These are phyloP conservation scores for Citrus maxima DNA, from an alignment of 345 rosid species.

Conservation along the genomic window DNA sequence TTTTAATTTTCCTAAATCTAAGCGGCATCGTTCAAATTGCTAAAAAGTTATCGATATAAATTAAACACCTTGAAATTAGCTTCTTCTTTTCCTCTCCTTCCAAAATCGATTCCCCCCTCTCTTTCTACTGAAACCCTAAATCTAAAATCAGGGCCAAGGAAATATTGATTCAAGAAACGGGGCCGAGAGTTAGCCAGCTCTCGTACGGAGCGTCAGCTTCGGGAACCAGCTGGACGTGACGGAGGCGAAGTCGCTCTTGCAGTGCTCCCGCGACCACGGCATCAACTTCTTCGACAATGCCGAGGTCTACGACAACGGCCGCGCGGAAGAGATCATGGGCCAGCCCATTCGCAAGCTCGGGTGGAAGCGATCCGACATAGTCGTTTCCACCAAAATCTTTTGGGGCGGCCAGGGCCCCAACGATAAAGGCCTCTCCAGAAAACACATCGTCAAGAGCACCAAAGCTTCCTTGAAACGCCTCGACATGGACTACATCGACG, in stretches of 20 bases:
- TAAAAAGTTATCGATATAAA: no score
- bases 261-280: conserved; percentile 86
- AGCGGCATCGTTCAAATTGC: no score
- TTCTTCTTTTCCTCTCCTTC: no score
- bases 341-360: conserved; percentile 97
- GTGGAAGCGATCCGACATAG: conserved; percentile 91
- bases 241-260: conserved; percentile 87
- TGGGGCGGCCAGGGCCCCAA: conserved; percentile 99
- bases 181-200: conserved; percentile 91
- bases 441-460: conserved; percentile 91
- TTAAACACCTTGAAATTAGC: no score
- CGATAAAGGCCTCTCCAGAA: conserved; percentile 85
- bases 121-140: no score
- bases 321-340: conserved; percentile 99
- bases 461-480: conserved; percentile 88
- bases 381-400: conserved; percentile 92
- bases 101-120: no score
- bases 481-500: conserved; percentile 73
- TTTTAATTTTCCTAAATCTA: no score
- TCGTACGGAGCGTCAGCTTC: conserved; percentile 81
- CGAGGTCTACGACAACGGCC: conserved; percentile 93
- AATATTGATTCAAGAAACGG: conserved; percentile 24
- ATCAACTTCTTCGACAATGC: conserved; percentile 99
- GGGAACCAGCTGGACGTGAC: conserved; percentile 96
- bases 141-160: no score